Conservation (phyloP, 306 rosid species). For the Dalbergia oliveri region DNA sequence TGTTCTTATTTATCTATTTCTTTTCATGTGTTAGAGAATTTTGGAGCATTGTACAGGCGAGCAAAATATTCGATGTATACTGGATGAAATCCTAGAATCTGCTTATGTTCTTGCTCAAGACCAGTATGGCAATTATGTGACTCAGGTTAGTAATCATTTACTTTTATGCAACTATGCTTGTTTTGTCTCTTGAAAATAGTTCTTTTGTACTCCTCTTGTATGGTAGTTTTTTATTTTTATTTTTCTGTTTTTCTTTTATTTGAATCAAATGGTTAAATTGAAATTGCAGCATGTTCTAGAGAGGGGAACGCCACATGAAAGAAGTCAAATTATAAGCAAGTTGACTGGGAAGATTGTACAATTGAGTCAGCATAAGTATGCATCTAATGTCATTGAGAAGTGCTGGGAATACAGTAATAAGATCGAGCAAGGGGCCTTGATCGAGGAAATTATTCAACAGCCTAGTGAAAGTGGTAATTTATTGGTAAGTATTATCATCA, state of each 20-base stretch:
- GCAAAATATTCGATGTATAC: conserved; percentile 54
- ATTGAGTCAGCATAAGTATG: conserved; percentile 74
- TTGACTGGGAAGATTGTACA: conserved; percentile 61
- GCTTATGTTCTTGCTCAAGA: conserved; percentile 67
- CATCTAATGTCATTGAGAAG: conserved; percentile 75
- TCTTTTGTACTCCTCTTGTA: background rate
- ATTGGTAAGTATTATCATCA: conserved; percentile 52
- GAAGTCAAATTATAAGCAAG: conserved; percentile 62
- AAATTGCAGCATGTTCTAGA: conserved; percentile 66
- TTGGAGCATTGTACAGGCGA: conserved; percentile 76
- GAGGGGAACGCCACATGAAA: conserved; percentile 58
- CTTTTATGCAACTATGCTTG: background rate
- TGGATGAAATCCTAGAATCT: conserved; percentile 73
- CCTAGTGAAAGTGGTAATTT: conserved; percentile 51
- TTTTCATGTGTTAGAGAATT: conserved; percentile 59
- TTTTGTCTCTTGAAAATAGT: background rate
- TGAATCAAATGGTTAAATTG: conserved; percentile 31
- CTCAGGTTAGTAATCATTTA: conserved; percentile 56
- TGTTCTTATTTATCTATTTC: conserved; percentile 15
- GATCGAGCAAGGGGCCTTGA: conserved; percentile 57
- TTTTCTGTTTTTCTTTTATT: background rate
- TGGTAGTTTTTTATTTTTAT: too few relatives aligned
- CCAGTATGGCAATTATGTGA: conserved; percentile 82
- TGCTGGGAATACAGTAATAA: conserved; percentile 66
- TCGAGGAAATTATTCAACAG: conserved; percentile 67